These are phyloP conservation scores for Poa annua DNA, from an alignment of 176 grass and related monocot genomes.

Conservation along the genomic window DNA sequence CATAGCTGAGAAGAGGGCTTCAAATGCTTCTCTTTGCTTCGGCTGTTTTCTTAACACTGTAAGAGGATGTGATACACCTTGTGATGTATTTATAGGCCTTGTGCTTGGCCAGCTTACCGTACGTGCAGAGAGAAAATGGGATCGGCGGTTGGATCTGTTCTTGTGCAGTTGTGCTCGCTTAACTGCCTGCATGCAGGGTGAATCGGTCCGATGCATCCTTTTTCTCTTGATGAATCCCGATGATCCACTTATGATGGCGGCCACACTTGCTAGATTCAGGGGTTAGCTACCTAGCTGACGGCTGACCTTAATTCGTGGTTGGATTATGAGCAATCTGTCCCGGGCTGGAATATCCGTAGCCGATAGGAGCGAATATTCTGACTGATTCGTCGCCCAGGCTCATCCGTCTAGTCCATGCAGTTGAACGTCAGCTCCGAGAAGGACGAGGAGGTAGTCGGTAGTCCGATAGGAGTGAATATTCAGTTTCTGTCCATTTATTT, in stretches of 20 bases:
- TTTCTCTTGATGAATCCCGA: too few species aligned
- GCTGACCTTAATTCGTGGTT: not conserved
- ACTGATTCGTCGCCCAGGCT: constrained; percentile 18
- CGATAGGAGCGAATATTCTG: not conserved
- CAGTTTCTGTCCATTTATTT: too few species aligned
- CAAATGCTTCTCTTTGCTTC: not conserved
- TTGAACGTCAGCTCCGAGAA: constrained; percentile 65
- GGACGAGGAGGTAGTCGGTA: constrained; percentile 38
- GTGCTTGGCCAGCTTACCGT: not conserved
- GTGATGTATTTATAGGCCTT: not conserved
- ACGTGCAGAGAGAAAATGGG: not conserved
- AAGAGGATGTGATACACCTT: not conserved
- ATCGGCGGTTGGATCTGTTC: not conserved
- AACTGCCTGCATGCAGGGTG: not conserved
- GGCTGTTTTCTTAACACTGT: not conserved
- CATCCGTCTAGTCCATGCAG: constrained; percentile 72
- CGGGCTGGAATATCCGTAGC: not conserved
- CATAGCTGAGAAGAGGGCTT: not conserved
- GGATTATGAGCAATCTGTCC: not conserved
- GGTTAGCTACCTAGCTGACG: too few species aligned
- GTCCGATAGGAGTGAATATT: too few species aligned
- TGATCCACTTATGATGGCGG: too few species aligned
- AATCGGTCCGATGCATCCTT: too few species aligned
- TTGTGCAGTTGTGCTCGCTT: not conserved
- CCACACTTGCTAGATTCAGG: too few species aligned